Conservation (phyloP, 768 basidiomycete species). For the Dioszegia crocea region DNA sequence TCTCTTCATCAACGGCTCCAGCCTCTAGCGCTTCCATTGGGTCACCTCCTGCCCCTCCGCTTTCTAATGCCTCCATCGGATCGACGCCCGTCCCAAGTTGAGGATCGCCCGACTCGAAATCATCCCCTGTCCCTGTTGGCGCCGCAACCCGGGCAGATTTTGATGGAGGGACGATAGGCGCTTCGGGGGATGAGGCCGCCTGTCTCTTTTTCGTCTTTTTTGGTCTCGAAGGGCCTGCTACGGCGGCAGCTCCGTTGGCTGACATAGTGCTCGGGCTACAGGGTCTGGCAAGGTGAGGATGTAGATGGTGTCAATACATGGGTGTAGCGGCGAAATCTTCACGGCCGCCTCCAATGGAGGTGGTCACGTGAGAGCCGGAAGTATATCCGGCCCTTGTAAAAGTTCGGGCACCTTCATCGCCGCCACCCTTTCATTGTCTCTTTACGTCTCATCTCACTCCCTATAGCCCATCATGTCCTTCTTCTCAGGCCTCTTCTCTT, state of each 20-base stretch:
- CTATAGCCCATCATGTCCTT: conserved; percentile 33
- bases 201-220: conserved; percentile 14
- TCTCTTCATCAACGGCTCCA: conserved; percentile 16
- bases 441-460: neutral
- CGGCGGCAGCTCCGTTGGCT: neutral
- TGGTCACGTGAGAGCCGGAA: neutral
- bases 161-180: neutral
- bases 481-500: conserved; percentile 23
- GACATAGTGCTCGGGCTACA: neutral
- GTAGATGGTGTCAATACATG: too few species aligned
- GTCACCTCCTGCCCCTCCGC: neutral
- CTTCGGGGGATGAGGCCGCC: conserved; percentile 5
- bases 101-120: neutral
- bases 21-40: conserved; percentile 15
- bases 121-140: conserved; percentile 13
- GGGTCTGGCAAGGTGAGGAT: neutral
- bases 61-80: conserved; percentile 30
- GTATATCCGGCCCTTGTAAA: neutral
- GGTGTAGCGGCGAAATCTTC: too few species aligned
- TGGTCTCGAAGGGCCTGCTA: conserved; percentile 5
- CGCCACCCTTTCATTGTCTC: neutral
- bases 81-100: conserved; percentile 14
- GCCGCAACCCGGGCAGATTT: conserved; percentile 9
- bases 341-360: neutral
- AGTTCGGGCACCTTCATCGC: neutral